phyloP scores from a whole-genome alignment of 2,329 filamentous ascomycete species.

The Calonectria naviculata region DNA sequence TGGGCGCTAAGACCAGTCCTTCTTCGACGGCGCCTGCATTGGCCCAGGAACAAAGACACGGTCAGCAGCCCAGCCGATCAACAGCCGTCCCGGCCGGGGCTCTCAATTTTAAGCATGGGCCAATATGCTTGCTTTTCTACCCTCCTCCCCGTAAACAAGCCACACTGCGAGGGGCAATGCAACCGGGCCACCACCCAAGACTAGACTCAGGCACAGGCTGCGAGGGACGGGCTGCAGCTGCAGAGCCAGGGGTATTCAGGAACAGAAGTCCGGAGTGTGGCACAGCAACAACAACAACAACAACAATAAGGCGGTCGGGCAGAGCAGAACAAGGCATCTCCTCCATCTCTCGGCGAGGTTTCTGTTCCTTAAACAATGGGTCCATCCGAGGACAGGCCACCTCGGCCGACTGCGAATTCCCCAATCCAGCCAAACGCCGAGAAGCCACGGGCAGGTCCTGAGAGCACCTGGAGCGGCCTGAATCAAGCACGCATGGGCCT shows the following conservation, averaged over 20 bases:
- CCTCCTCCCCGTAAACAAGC: constrained; percentile 4
- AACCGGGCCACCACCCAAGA: background rate
- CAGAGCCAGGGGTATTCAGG: constrained; percentile 13
- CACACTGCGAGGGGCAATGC: constrained; percentile 2
- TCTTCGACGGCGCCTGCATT: constrained; percentile 22
- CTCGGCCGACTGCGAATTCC: constrained; percentile 23
- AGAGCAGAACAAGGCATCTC: background rate
- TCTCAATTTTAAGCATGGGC: constrained; percentile 15
- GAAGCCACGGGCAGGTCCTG: constrained; percentile 25
- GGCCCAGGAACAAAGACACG: constrained; percentile 34
- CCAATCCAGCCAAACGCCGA: constrained; percentile 30
- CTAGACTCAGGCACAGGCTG: constrained; percentile 6
- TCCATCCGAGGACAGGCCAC: background rate
- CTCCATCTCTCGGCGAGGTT: background rate
- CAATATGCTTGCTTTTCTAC: constrained; percentile 4
- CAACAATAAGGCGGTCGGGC: background rate
- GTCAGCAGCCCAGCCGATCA: constrained; percentile 7
- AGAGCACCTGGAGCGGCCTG: background rate
- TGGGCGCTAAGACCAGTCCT: constrained; percentile 28
- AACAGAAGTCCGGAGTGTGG: constrained; percentile 2
- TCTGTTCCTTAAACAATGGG: constrained; percentile 20
- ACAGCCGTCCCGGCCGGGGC: background rate
- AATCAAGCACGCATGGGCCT: constrained; percentile 18
- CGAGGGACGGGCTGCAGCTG: background rate
- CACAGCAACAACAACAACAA: background rate